Base-by-base conservation (phyloP, 1,284 basidiomycete genomes). In the Pterulicium gracile region DNA sequence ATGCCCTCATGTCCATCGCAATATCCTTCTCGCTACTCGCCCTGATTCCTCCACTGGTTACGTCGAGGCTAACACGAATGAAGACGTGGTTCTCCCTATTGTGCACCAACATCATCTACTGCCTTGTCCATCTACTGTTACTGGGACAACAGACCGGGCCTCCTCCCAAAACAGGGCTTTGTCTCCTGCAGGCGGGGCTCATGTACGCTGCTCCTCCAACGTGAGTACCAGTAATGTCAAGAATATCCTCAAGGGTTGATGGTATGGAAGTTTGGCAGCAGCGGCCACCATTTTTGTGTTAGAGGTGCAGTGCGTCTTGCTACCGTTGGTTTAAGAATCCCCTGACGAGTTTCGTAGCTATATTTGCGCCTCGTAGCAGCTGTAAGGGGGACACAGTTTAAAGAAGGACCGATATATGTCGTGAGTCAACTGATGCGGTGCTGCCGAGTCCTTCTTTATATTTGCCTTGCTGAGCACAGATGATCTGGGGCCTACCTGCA, bases 31-130 rank as follows among this genome's bases (percentile, higher is more conserved):
- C 27, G 27, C 7, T 32, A 32, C n/a, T 32, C 10, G 27, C 27
- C 27, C 27, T 32, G n/a, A 32, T 32, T 32, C 27, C 27, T 32
- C 27, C 27, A 10, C 27, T 32, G 7, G 7, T 7, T 32, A 10
- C 27, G 7, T n/a, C 10, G n/a, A 10, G 10, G 7, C 7, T 32
- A 7, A 10, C n/a, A 10, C 27, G 27, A n/a, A 32, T 32, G 27
- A 32, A 32, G 27, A 10, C 27, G n/a, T 32, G 27, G 27, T 32
- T 32, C n/a, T n/a, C n/a, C 27, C 7, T 32, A n/a, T 32, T 32
- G n/a, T 32, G 10, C 27, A 10, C 10, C 27, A 32, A 32, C n/a
- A 32, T 32, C n/a, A 7, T 32, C 27, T 32, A 32, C 61, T 65
- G 42, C 46, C 58, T 52, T n/a, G 39, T 15, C 7, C 39, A 41